Evolutionary conservation across 2,329 filamentous ascomycete genomes (phyloP).

Genomic region (Ophidiomyces ophidiicola): DNA sequence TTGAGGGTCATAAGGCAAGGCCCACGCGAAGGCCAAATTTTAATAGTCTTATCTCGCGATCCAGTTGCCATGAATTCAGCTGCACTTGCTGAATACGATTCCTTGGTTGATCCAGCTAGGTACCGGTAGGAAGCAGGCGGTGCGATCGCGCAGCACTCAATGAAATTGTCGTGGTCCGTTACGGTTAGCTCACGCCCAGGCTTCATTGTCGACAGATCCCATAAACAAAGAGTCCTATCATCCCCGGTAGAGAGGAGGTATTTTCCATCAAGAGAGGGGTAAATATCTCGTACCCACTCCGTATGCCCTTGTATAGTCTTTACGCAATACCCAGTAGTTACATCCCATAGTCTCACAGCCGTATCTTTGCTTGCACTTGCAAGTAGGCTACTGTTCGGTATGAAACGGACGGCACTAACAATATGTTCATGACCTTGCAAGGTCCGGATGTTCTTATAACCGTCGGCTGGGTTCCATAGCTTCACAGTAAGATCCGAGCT

Average conservation of each 20-base stretch:
- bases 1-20: slow-evolving; percentile 70
- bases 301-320: slow-evolving; percentile 73
- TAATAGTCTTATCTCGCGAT: slow-evolving; percentile 79
- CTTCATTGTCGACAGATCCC: slow-evolving; percentile 59
- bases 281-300: slow-evolving; percentile 81
- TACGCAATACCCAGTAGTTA: slow-evolving; percentile 81
- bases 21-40: slow-evolving; percentile 74
- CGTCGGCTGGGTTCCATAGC: slow-evolving; percentile 80
- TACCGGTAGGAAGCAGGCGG: slow-evolving; percentile 67
- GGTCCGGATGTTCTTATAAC: slow-evolving; percentile 90
- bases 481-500: slow-evolving; percentile 87
- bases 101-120: slow-evolving; percentile 62
- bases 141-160: slow-evolving; percentile 79
- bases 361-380: slow-evolving; percentile 78
- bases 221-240: slow-evolving; percentile 69
- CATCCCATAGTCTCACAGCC: slow-evolving; percentile 80
- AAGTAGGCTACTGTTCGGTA: slow-evolving; percentile 73
- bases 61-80: slow-evolving; percentile 87
- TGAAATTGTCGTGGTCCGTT: slow-evolving; percentile 71
- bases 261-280: slow-evolving; percentile 67
- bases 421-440: slow-evolving; percentile 85
- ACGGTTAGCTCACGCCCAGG: slow-evolving; percentile 66
- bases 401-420: slow-evolving; percentile 76
- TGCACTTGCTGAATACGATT: slow-evolving; percentile 58
- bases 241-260: slow-evolving; percentile 73